Evolutionary conservation across 306 rosid genomes (phyloP).

Genomic region (Hylodesmum podocarpum): DNA sequence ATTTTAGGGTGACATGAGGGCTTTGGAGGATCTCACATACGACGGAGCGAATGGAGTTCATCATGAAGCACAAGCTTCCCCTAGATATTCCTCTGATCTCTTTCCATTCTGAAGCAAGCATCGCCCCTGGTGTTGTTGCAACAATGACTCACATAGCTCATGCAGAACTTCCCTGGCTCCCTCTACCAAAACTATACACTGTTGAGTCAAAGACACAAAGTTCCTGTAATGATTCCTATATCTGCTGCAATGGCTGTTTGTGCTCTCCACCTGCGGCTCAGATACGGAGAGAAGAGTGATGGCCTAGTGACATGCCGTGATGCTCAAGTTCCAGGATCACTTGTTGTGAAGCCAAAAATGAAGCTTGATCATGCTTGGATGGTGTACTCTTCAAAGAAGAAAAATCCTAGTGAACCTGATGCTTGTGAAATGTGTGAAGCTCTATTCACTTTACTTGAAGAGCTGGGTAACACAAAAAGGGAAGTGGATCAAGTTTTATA

Average conservation of each 20-base stretch:
- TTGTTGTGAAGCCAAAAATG: slow-evolving; percentile 62
- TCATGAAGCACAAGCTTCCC: slow-evolving; percentile 68
- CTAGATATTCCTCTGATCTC: slow-evolving; percentile 61
- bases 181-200: slow-evolving; percentile 35
- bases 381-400: slow-evolving; percentile 72
- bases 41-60: slow-evolving; percentile 74
- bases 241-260: slow-evolving; percentile 83
- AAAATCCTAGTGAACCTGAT: slow-evolving; percentile 49
- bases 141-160: slow-evolving; percentile 85
- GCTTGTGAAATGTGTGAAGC: slow-evolving; percentile 88
- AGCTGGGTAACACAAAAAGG: slow-evolving; percentile 56
- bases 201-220: slow-evolving; percentile 41
- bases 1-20: slow-evolving; percentile 70
- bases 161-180: slow-evolving; percentile 72
- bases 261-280: slow-evolving; percentile 68
- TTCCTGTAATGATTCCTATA: slow-evolving; percentile 69
- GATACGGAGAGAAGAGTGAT: slow-evolving; percentile 82
- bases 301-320: slow-evolving; percentile 71
- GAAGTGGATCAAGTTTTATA: neutral
- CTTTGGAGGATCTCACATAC: slow-evolving; percentile 83
- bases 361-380: slow-evolving; percentile 91
- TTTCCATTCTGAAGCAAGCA: slow-evolving; percentile 75
- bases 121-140: slow-evolving; percentile 64
- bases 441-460: slow-evolving; percentile 63
- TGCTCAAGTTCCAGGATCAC: slow-evolving; percentile 87